Evolutionary conservation across 2,329 filamentous ascomycete genomes (phyloP).

Genomic region (Alternaria angustiovoidea): DNA sequence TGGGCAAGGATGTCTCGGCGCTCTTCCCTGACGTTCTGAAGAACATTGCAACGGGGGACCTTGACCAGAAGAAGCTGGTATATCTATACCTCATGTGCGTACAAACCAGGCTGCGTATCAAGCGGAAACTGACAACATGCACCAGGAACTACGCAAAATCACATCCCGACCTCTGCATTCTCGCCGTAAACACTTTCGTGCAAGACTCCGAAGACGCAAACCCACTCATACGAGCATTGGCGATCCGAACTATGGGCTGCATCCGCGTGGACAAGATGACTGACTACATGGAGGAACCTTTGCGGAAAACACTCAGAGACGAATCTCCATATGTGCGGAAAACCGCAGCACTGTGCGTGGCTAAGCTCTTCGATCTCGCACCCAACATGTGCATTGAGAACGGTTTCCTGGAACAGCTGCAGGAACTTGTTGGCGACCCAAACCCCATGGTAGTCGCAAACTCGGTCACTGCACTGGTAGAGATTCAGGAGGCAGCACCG

Average conservation of each 20-base stretch:
- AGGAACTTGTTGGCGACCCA: conserved; percentile 95
- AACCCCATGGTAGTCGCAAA: conserved; percentile 99
- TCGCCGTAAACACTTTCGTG: conserved; percentile 98
- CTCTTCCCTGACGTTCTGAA: conserved; percentile 97
- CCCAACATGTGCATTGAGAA: conserved; percentile 94
- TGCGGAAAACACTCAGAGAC: conserved; percentile 94
- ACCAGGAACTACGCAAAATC: conserved; percentile 98
- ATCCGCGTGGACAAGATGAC: conserved; percentile 99
- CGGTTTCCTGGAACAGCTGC: conserved; percentile 89
- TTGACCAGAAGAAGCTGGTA: conserved; percentile 99
- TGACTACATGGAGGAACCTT: conserved; percentile 98
- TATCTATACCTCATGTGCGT: conserved; percentile 94
- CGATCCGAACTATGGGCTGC: conserved; percentile 98
- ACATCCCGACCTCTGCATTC: conserved; percentile 96
- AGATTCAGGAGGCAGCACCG: conserved; percentile 89
- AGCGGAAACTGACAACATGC: conserved; percentile 14
- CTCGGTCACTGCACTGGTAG: conserved; percentile 89
- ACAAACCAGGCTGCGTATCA: background rate
- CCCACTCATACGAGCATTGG: conserved; percentile 90
- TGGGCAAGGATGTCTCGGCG: conserved; percentile 97
- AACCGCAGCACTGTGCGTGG: conserved; percentile 96
- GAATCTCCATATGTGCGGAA: conserved; percentile 99
- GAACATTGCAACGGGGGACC: conserved; percentile 93
- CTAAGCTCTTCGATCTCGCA: conserved; percentile 96
- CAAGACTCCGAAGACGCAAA: conserved; percentile 99